Base-by-base conservation (phyloP, 2,329 filamentous ascomycete genomes). In the Cladophialophora chaetospira region DNA sequence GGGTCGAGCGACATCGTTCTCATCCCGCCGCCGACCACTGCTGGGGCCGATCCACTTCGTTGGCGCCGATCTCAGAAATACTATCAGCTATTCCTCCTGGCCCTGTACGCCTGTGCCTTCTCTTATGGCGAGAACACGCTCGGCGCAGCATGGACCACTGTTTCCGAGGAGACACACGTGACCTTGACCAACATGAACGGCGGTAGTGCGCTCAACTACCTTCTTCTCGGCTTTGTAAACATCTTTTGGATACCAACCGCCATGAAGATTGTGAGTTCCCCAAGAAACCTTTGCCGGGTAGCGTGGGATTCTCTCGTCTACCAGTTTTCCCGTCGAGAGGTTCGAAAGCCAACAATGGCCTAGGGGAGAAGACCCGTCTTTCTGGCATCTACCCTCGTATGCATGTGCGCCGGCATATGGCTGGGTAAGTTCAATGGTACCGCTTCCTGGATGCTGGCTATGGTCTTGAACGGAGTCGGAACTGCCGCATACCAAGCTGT, bases 371-470 rank as follows among this genome's bases (percentile, higher is more conserved):
- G 81, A 29, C 79, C 79, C 0, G 81, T 82, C 1, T 74, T 76
- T 50, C 77, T 84, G 29, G 65, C 76, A 40, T 82, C 79, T 2
- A 77, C 78, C 11, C 63, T 82, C 40, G 73, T 84, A 57, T 81
- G 78, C 62, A 71, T 83, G 35, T 76, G 71, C 2, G 78, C 77
- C 11, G 77, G 75, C 25, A 80, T 84, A 57, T 84, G 81, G 82
- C 77, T 82, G 58, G 84, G 83, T 0, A 73, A 73, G 47, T 82
- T 84, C 6, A 78, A 1, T 86, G 87, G 65, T 71, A 73, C 51
- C 81, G 79, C 50, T 86, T 87, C 66, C 84, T 87, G 82, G 84
- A 82, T 8, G 83, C 79, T 50, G 83, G 74, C 54, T 29, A 76
- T 77, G 57, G 73, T 83, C 4, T 72, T 87, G 8, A 86, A 85